Evolutionary conservation across 2,329 filamentous ascomycete species (phyloP), one percentile per base, ranked within the genome.

Genomic region (Aspergillus sp.): DNA sequence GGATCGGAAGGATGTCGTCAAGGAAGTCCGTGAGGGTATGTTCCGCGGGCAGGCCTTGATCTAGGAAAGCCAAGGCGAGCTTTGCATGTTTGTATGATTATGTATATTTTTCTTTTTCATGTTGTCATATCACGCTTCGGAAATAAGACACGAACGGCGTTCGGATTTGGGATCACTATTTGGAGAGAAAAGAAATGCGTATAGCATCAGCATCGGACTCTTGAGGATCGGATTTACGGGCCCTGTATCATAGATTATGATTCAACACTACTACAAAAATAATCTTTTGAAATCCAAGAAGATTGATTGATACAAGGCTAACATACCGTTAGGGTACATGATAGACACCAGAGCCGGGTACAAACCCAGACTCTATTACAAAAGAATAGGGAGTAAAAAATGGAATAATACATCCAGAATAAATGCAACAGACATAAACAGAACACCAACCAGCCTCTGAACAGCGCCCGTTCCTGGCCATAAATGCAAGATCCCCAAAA

Each of bases 1-100:
- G 52, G 93, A 97, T 65, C 76, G 93, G 45, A 86, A 85, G 62
- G 91, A 97, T 67, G 80, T 97, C 29, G 89, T 97, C 32, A 82
- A 83, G 32, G 93, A 97, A 67, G 90, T 98, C 26, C 85, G 88
- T 67, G 85, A 93, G 62, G 93, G 83, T 55, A 90, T 90, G 86
- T 89, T 82, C 62, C 85, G 82, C 72, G 86, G 86, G 43, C 83
- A 88, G 64, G 85, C 86, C 36, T 71, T 90, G 59, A 85, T 89
- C 48, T 88, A 76, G 46, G 19, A 19, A 19, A 19, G 1, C 19
- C 2, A 19, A 19, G 19, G 19, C 19, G 19, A 9, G 33, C 41
- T 10, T 29, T 28, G 8, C 29, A 44, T 36, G 29, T 19, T 39
- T 53, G 44, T 52, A 49, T 50, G 51, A 55, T 57, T 32, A 19